Conservation (phyloP, 139 green algal species). For the Micromonas pusilla region DNA sequence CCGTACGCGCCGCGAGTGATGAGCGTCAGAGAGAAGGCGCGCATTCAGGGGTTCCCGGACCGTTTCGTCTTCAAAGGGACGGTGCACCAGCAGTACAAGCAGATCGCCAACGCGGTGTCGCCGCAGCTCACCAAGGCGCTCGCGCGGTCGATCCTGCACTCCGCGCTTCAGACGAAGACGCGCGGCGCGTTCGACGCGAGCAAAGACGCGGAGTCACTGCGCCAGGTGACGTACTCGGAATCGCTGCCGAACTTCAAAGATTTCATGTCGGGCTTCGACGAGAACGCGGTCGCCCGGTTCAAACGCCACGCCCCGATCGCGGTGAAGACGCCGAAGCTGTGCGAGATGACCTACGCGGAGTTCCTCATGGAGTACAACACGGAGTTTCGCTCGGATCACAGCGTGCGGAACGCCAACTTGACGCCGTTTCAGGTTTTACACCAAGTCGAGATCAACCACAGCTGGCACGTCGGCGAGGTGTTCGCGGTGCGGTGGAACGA, state of each 20-base stretch:
- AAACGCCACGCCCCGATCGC: background rate
- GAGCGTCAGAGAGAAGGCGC: slow-evolving; percentile 28
- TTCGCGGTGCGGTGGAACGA: too few species aligned
- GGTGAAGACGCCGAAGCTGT: background rate
- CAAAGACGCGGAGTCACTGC: background rate
- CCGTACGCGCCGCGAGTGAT: slow-evolving; percentile 24
- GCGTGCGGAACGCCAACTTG: too few species aligned
- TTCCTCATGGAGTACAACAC: slow-evolving; percentile 30
- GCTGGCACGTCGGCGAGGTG: too few species aligned
- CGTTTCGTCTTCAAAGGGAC: slow-evolving; percentile 36
- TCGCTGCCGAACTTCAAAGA: background rate
- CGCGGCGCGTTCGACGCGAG: background rate
- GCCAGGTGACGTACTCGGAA: background rate
- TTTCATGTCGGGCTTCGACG: slow-evolving; percentile 12
- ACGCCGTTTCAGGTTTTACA: too few species aligned
- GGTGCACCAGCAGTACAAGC: slow-evolving; percentile 43
- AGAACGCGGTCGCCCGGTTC: background rate
- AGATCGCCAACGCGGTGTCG: slow-evolving; percentile 46
- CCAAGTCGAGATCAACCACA: too few species aligned
- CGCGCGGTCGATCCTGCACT: background rate
- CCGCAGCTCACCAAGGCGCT: slow-evolving; percentile 39
- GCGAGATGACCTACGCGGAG: slow-evolving; percentile 26
- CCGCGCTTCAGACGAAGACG: background rate
- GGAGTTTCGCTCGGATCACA: background rate
- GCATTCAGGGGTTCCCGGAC: slow-evolving; percentile 47